Evolutionary conservation across 257 asterid species (phyloP), one percentile per base, ranked within the genome.

Genomic region (Nyctanthes arbortristis): DNA sequence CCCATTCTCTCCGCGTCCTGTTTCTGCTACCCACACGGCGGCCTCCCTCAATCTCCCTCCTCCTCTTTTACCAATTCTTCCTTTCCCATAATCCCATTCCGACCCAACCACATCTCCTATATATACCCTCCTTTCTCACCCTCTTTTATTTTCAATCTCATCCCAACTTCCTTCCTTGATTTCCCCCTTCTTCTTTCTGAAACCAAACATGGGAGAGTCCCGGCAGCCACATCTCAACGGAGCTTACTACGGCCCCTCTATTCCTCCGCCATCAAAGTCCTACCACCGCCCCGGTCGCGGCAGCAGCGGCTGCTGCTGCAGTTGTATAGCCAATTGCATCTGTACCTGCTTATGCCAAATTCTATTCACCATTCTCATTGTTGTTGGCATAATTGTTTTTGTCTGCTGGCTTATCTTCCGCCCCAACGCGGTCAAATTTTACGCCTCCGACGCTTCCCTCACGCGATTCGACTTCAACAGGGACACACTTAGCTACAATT

Each of bases 231-330:
- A 73, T 40, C 78, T 93, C 71, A 89, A 93, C 81, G 98, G 97
- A 37, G 94, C 95, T 57, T 89, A 86, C 78, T 93, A 91, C 80
- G 97, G 99, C 65, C 99, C 99, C 2, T 80, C 92, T 25, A 75
- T 91, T 30, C 97, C 96, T 0, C 86, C 86, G 14, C 77, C 88
- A 58, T 0, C 83, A 3, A 88, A 88, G 40, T 3, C 81, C 30
- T 87, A 81, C 75, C 80, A 84, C 87, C 88, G 95, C 75, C 96
- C 75, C 2, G 68, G 84, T 18, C 73, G 75, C 57, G 60, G 80
- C 57, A 65, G 82, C 3, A 76, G 93, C 65, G 85, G 84, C 45
- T 78, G 90, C 37, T 58, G 83, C 7, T 85, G 95, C 61, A 76
- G 90, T 68, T 92, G 96, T 72, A 29, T 92, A 54, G 59, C 67